These are phyloP conservation scores for Vaccinium macrocarpon DNA, from an alignment of 148 eudicot genomes.

Conservation along the genomic window DNA sequence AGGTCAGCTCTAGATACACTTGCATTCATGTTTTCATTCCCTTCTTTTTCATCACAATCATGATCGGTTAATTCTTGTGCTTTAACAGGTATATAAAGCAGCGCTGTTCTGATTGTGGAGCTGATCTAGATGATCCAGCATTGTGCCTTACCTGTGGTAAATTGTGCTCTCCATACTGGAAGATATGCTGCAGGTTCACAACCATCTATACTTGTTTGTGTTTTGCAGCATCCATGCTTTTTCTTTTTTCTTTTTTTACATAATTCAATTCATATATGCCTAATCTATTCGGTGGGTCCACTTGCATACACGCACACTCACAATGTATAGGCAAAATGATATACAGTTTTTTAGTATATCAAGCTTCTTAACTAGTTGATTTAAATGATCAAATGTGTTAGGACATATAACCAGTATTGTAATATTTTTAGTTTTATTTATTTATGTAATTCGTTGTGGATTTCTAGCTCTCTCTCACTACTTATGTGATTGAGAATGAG, in stretches of 20 bases:
- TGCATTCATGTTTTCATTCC: neutral
- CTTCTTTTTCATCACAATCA: constrained; percentile 1
- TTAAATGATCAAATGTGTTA: neutral
- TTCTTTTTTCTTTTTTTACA: neutral
- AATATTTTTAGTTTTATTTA: neutral
- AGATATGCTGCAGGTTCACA: constrained; percentile 83
- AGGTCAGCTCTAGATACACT: constrained; percentile 43
- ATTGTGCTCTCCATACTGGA: constrained; percentile 85
- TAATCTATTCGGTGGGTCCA: neutral
- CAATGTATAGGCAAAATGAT: neutral
- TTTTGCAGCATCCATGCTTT: neutral
- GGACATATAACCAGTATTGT: neutral
- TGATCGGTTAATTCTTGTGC: neutral
- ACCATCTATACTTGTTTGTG: neutral
- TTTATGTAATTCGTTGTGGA: neutral
- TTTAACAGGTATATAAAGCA: constrained; percentile 76
- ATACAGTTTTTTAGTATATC: neutral
- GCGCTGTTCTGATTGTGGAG: constrained; percentile 60
- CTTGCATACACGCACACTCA: neutral
- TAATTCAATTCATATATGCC: neutral
- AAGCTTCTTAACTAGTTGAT: neutral
- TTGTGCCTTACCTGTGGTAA: constrained; percentile 90
- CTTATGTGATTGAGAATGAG: neutral
- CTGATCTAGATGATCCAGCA: constrained; percentile 62
- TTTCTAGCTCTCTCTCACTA: neutral